Base-by-base conservation (phyloP, 2,329 filamentous ascomycete species). In the Diplodia corticola region DNA sequence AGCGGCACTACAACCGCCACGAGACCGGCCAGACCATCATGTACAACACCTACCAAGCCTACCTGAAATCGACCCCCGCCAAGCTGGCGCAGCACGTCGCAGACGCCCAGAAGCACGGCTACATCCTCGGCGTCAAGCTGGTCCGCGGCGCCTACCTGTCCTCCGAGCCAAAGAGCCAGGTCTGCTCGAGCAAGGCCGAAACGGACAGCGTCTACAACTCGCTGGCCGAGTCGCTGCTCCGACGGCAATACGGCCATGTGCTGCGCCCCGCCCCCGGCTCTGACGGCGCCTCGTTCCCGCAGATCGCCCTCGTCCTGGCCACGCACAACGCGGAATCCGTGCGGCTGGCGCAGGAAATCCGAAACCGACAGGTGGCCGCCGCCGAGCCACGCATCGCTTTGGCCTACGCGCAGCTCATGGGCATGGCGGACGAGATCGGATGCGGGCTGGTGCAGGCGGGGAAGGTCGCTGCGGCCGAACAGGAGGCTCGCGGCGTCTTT, bases 391-490 rank as follows among this genome's bases (percentile, higher is more conserved):
- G 82, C 22, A 82, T 85, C 51, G 76, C 46, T 73, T 68, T 77
- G 0, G 73, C 74, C 13, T 93, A 91, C 75, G 91, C 90, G 2
- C 93, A 97, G 79, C 85, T 97, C 1, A 91, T 95, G 81, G 93
- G 94, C 33, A 98, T 98, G 94, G 94, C 94, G 0, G 94, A 97
- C 72, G 93, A 97, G 74, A 88, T 97, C 55, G 93, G 90, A 68
- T 85, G 85, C 68, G 80, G 74, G 22, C 63, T 77, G 12, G 64
- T 77, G 26, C 51, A 72, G 0, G 73, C 76, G 65, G 71, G 73
- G 65, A 80, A 82, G 59, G 68, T 71, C 5, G 80, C 82, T 17
- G 79, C 78, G 67, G 82, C 84, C 2, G 51, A 73, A 86, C 40
- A 74, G 86, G 48, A 72, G 85, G 55, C 85, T 82, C 61, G 85